A percentile compares a stretch with the other conserved stretches of the same genome.
phyloP scores from a whole-genome alignment of 2,329 filamentous ascomycete genomes.

The Purpureocillium takamizusanense region DNA sequence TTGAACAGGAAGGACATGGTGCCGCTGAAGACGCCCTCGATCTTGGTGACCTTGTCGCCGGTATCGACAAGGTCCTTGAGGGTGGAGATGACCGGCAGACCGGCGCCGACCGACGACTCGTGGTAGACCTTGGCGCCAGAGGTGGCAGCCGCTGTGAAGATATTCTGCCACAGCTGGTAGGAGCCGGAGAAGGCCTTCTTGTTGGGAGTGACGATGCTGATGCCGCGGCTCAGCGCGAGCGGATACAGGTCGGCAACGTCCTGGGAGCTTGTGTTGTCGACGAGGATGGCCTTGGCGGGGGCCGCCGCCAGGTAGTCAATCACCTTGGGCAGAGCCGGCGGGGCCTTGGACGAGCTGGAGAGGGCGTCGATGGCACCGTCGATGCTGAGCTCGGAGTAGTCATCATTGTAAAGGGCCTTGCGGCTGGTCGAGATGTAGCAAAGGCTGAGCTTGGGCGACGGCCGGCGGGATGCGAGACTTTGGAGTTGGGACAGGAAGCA shows the following conservation, averaged over 20 bases:
- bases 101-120: slow-evolving; percentile 89
- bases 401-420: slow-evolving; percentile 66
- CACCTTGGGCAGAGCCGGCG: slow-evolving; percentile 60
- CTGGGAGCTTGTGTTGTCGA: slow-evolving; percentile 94
- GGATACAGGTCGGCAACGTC: slow-evolving; percentile 80
- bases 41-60: slow-evolving; percentile 81
- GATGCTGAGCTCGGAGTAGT: slow-evolving; percentile 61
- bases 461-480: slow-evolving; percentile 54
- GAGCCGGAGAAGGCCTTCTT: slow-evolving; percentile 93
- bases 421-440: slow-evolving; percentile 81
- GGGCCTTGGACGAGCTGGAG: slow-evolving; percentile 51
- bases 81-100: slow-evolving; percentile 86
- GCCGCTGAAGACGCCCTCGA: slow-evolving; percentile 95
- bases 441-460: slow-evolving; percentile 63
- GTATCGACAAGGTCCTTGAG: slow-evolving; percentile 91
- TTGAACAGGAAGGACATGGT: slow-evolving; percentile 99
- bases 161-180: slow-evolving; percentile 75
- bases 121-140: slow-evolving; percentile 82
- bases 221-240: slow-evolving; percentile 65
- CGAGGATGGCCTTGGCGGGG: slow-evolving; percentile 69
- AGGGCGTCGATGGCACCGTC: slow-evolving; percentile 54
- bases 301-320: slow-evolving; percentile 70
- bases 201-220: slow-evolving; percentile 92
- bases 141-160: slow-evolving; percentile 64
- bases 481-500: slow-evolving; percentile 80